Percentiles rank a stretch among this genome's conserved stretches.
phyloP scores from a whole-genome alignment of 2,329 filamentous ascomycete species.

The Nakataea oryzae region DNA sequence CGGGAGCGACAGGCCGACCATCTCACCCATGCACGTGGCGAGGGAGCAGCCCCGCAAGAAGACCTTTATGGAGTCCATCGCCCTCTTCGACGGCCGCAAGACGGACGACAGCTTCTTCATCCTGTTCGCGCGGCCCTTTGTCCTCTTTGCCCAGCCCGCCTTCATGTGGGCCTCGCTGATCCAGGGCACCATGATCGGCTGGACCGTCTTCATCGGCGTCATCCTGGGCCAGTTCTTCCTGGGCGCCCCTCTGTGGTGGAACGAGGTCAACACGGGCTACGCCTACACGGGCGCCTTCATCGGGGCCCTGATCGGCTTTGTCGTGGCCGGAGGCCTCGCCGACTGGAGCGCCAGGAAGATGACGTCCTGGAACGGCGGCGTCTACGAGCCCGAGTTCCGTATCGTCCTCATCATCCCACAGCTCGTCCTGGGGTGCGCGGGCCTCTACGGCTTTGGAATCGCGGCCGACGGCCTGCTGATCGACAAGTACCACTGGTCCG shows the following conservation, averaged over 20 bases:
- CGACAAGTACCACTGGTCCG: conserved; percentile 55
- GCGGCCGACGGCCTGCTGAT: conserved; percentile 50
- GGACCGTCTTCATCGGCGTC: conserved; percentile 88
- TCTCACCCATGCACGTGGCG: conserved; percentile 6
- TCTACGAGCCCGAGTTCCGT: conserved; percentile 88
- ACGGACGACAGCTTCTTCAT: conserved; percentile 64
- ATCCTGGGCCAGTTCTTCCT: conserved; percentile 76
- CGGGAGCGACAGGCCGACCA: conserved; percentile 1
- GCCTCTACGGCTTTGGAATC: conserved; percentile 76
- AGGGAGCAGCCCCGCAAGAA: conserved; percentile 31
- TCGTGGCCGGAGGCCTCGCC: conserved; percentile 61
- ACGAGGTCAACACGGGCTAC: conserved; percentile 73
- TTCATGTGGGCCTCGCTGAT: conserved; percentile 73
- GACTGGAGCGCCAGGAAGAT: conserved; percentile 63
- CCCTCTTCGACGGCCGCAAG: conserved; percentile 72
- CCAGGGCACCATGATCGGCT: conserved; percentile 80
- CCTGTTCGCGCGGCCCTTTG: conserved; percentile 62
- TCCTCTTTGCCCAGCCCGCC: conserved; percentile 73
- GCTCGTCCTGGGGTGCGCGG: conserved; percentile 64
- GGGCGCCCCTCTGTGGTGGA: conserved; percentile 70
- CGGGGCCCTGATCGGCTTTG: conserved; percentile 68
- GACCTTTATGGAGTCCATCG: conserved; percentile 49
- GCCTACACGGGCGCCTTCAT: conserved; percentile 79
- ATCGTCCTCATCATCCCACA: conserved; percentile 76
- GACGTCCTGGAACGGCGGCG: conserved; percentile 64